Evolutionary conservation across 2,329 filamentous ascomycete species (phyloP), one percentile per base, ranked within the genome.

Genomic region (Botrytis pseudocinerea): DNA sequence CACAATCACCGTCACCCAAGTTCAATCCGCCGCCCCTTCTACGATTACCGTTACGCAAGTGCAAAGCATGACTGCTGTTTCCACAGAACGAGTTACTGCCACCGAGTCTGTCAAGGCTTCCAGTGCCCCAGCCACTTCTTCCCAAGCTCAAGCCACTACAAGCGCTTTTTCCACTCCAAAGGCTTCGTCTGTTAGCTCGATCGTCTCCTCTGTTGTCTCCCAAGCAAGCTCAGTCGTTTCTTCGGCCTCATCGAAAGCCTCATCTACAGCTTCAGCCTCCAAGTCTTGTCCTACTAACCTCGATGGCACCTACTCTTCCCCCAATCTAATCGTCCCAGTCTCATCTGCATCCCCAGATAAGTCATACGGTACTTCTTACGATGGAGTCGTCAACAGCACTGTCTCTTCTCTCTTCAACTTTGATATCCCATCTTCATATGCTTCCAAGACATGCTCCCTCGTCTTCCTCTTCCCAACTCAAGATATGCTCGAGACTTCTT

Each of bases 351-450:
- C 85, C 25, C 88, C 90, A 0, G 81, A 86, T 79, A 84, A 82
- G 6, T 82, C 86, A 0, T 82, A 82, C 61, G 89, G 89, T 12
- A 88, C 86, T 2, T 85, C 84, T 1, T 87, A 83, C 82, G 86
- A 87, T 75, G 90, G 89, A 70, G 85, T 85, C 18, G 83, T 91
- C 54, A 87, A 86, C 20, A 81, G 84, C 28, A 84, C 82, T 72
- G 81, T 87, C 66, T 87, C 87, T 16, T 86, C 87, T 20, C 86
- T 92, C 78, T 92, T 91, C 86, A 91, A 91, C 83, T 93, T 93
- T 82, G 89, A 91, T 78, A 87, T 93, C 61, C 87, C 87, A 1
- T 75, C 81, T 6, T 81, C 82, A 8, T 85, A 88, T 77, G 77
- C 64, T 6, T 66, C 83, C 14, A 61, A 51, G 20, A 87, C 82